A percentile compares a stretch with the other conserved stretches of the same genome.
Conservation (phyloP, 306 rosid genomes). For the Lablab purpureus region DNA sequence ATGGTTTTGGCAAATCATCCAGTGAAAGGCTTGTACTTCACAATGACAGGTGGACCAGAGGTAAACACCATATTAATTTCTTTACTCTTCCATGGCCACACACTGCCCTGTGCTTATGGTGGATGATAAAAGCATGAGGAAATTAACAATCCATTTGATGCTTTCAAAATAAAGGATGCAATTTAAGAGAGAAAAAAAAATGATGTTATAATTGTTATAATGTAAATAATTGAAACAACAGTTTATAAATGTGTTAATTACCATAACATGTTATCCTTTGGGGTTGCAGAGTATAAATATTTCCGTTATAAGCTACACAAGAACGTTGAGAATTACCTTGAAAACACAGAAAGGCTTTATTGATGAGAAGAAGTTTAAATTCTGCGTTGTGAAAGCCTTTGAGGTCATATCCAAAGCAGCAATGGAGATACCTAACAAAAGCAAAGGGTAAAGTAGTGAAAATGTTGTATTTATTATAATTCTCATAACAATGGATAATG, state of each 20-base stretch:
- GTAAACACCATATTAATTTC: conserved; percentile 36
- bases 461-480: too few relatives aligned
- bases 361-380: conserved; percentile 49
- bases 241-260: neutral
- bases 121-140: neutral
- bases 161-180: too few relatives aligned
- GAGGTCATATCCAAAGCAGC: conserved; percentile 51
- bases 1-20: conserved; percentile 58
- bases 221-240: too few relatives aligned
- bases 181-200: too few relatives aligned
- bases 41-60: conserved; percentile 53
- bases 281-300: conserved; percentile 53
- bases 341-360: conserved; percentile 49
- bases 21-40: conserved; percentile 53
- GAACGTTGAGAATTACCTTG: conserved; percentile 47
- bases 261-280: conserved; percentile 14
- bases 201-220: too few relatives aligned
- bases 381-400: conserved; percentile 50
- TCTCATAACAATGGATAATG: too few relatives aligned
- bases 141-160: too few relatives aligned
- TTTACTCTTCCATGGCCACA: neutral
- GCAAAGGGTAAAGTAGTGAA: neutral
- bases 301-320: conserved; percentile 57
- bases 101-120: too few relatives aligned
- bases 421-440: conserved; percentile 19